These are phyloP conservation scores for Solanum etuberosum DNA, from an alignment of 257 asterid genomes.

Conservation along the genomic window DNA sequence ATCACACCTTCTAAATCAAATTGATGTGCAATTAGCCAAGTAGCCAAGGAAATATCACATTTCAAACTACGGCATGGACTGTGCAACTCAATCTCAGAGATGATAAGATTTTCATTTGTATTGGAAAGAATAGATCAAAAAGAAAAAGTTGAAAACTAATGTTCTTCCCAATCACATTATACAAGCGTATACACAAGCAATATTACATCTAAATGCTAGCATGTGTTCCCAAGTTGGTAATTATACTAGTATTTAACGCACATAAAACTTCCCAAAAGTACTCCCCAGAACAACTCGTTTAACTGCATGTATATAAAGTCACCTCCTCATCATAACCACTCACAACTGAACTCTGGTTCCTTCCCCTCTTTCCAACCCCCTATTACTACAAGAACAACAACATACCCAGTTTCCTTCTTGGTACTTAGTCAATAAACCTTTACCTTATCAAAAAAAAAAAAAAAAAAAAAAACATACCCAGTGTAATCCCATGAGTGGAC, in stretches of 20 bases:
- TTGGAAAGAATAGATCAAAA: neutral
- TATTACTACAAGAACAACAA: neutral
- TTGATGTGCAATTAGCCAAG: neutral
- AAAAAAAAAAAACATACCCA: neutral
- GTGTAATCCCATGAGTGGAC: neutral
- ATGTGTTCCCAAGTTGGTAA: neutral
- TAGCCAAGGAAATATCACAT: neutral
- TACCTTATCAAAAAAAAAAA: too few relatives aligned
- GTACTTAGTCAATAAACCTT: too few relatives aligned
- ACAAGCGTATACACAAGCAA: neutral
- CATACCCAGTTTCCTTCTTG: neutral
- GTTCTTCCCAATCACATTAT: neutral
- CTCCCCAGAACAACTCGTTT: neutral
- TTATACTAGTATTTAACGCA: neutral
- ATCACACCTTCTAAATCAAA: neutral
- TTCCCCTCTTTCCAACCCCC: neutral
- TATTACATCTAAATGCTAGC: neutral
- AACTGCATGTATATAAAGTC: neutral
- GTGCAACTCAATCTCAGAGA: neutral
- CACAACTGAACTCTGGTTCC: neutral
- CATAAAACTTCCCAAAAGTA: neutral
- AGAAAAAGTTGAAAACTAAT: neutral
- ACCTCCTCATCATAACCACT: neutral
- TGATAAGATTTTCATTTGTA: neutral
- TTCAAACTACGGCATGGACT: neutral